These are phyloP conservation scores for Pseudogymnoascus sp. DNA, from an alignment of 2,329 filamentous ascomycete genomes.

Conservation along the genomic window DNA sequence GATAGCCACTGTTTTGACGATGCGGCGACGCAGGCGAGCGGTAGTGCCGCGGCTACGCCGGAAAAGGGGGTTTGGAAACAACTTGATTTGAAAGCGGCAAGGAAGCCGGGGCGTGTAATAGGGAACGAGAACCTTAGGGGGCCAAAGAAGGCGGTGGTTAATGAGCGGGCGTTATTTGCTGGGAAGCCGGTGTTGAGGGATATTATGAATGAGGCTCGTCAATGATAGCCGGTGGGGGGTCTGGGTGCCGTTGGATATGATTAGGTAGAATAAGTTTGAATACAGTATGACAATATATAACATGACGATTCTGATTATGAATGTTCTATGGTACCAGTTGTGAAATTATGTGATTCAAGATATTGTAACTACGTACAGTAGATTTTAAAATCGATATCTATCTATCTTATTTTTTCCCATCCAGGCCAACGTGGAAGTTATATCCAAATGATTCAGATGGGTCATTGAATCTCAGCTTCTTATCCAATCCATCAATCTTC, in stretches of 20 bases:
- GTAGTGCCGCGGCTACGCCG: slow-evolving; percentile 13
- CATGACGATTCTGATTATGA: not conserved
- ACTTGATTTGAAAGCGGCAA: slow-evolving; percentile 14
- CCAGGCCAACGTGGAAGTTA: slow-evolving; percentile 49
- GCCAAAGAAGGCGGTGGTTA: slow-evolving; percentile 49
- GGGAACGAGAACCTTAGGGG: slow-evolving; percentile 8
- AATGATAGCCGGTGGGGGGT: not conserved
- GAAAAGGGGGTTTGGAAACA: slow-evolving; percentile 14
- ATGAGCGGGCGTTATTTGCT: slow-evolving; percentile 53
- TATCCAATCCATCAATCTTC: slow-evolving; percentile 42
- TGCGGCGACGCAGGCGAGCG: slow-evolving; percentile 37
- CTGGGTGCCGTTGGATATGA: not conserved
- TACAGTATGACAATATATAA: not conserved
- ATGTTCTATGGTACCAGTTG: not conserved
- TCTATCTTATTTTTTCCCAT: slow-evolving; percentile 40
- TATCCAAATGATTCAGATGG: slow-evolving; percentile 46
- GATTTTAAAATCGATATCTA: not conserved
- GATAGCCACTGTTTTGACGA: slow-evolving; percentile 59
- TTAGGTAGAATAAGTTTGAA: not conserved
- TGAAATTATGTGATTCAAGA: not conserved
- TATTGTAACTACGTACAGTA: not conserved
- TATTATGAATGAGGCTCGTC: slow-evolving; percentile 61
- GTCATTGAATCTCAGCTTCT: slow-evolving; percentile 55
- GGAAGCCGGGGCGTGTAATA: slow-evolving; percentile 14
- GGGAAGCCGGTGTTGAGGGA: slow-evolving; percentile 63